phyloP scores from a whole-genome alignment of 306 rosid species.

The Glycyrrhiza uralensis region DNA sequence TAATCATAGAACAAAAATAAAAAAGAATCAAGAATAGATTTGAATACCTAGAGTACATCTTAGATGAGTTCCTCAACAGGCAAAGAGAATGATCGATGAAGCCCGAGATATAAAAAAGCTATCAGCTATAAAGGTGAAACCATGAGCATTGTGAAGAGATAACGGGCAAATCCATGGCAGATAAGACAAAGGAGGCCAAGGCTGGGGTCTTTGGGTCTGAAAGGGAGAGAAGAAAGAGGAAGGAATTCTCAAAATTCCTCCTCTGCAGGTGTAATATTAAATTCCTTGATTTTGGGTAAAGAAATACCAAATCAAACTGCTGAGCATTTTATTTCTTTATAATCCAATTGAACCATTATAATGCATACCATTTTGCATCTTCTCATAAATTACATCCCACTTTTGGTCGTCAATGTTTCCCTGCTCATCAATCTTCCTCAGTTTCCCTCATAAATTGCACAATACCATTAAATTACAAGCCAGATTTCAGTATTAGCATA shows the following conservation, averaged over 20 bases:
- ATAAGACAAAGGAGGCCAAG: neutral
- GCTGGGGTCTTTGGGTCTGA: neutral
- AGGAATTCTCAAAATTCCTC: neutral
- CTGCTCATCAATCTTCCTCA: neutral
- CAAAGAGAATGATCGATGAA: neutral
- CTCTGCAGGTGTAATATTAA: neutral
- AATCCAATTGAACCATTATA: neutral
- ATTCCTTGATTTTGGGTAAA: neutral
- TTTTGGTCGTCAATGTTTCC: neutral
- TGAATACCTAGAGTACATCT: conserved; percentile 8
- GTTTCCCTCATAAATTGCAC: neutral
- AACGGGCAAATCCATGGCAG: neutral
- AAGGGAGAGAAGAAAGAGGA: neutral
- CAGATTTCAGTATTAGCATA: neutral
- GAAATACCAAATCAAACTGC: neutral
- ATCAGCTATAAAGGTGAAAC: neutral
- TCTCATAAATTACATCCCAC: neutral
- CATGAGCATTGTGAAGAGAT: neutral
- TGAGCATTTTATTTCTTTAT: neutral
- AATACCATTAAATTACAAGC: neutral
- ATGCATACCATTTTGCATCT: neutral
- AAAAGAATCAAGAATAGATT: neutral
- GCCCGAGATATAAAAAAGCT: neutral
- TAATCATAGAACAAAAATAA: neutral
- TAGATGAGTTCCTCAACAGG: neutral